Evolutionary conservation across 1,139 yeast genomes (phyloP).

Genomic region (Kodamaea anthophila): DNA sequence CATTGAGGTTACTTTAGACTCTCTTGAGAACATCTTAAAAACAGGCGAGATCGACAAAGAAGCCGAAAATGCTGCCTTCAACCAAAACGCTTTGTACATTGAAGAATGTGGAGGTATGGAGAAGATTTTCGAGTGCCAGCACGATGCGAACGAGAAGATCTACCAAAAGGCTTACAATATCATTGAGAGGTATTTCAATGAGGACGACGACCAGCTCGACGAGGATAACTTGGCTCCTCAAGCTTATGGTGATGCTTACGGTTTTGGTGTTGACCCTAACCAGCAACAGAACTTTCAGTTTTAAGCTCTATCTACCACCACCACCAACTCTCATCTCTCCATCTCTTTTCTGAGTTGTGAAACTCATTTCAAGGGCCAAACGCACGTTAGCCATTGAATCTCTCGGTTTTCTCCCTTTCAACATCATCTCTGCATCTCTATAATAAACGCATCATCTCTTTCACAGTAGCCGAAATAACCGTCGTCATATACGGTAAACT

Average conservation of each 20-base stretch:
- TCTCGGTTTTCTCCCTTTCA: conserved; percentile 1
- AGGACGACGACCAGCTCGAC: conserved; percentile 67
- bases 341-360: background rate
- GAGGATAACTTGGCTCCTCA: conserved; percentile 80
- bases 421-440: conserved; percentile 9
- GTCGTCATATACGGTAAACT: conserved; percentile 1
- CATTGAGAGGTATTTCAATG: conserved; percentile 86
- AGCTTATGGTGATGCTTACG: conserved; percentile 77
- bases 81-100: conserved; percentile 83
- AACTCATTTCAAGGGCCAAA: background rate
- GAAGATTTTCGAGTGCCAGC: conserved; percentile 89
- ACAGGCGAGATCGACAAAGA: conserved; percentile 93
- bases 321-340: conserved; percentile 1
- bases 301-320: no score
- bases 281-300: conserved; percentile 46
- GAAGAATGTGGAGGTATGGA: conserved; percentile 99
- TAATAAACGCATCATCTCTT: conserved; percentile 7
- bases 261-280: conserved; percentile 63
- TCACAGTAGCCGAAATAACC: conserved; percentile 1
- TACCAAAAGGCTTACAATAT: conserved; percentile 87
- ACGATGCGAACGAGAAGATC: conserved; percentile 83
- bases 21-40: conserved; percentile 86
- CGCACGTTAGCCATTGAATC: background rate
- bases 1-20: conserved; percentile 92
- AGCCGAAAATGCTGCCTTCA: conserved; percentile 57